Evolutionary conservation across 768 basidiomycete species (phyloP), one percentile per base, ranked within the genome.

Genomic region (Clitopilus passeckerianus): DNA sequence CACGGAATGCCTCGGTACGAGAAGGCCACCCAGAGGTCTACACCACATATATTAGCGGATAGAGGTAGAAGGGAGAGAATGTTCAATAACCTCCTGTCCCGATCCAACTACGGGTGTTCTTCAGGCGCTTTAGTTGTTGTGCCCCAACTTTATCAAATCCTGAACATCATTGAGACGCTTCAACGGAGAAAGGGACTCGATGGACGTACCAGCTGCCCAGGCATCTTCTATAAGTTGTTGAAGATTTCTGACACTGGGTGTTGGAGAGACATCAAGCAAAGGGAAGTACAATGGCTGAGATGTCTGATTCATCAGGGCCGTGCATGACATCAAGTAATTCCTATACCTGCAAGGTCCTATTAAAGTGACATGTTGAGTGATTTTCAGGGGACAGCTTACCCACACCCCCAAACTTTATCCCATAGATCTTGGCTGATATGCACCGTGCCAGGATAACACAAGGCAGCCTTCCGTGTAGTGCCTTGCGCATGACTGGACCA

Each of bases 151-250:
- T 66, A 68, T 97, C 94, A 65, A 84, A 95, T 0, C 92, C 94
- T 80, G 50, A 0, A 6, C 58, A 55, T 46, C 54, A 57, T 15
- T 33, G 24, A 34, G 27, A 30, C 27, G 44, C 4, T 22, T 9
- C 34, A 53, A 46, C 16, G 16, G 14, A 35, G 43, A 44, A 27
- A 23, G n/a, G 34, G 53, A 23, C 22, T 30, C 34, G 54, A 22
- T 24, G 14, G 27, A 12, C 59, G 52, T 57, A 86, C 91, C 90
- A 34, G 74, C 74, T 35, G 75, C 71, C 94, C 94, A 97, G 2
- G 93, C 93, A 58, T 80, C 76, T 69, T 96, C 90, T 50, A 97
- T 85, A 86, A 87, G 88, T 7, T 60, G 67, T 66, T 96, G 94
- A 33, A 95, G 67, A 65, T 90, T 87, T 16, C 85, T 76, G 16